Conservation (phyloP, 2,329 filamentous ascomycete species). For the Aureobasidium pullulans region DNA sequence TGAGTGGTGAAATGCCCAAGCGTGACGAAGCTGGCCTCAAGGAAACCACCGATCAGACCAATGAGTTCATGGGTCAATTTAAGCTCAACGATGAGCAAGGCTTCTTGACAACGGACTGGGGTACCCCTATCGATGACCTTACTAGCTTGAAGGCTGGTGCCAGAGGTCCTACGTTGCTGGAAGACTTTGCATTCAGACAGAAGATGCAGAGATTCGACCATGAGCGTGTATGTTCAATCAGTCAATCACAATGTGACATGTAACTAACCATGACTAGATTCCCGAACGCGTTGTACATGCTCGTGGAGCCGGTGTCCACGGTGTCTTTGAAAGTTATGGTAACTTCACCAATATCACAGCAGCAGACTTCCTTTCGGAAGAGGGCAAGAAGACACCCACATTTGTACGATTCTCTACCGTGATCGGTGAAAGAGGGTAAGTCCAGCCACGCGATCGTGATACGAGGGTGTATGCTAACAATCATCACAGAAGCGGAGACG, state of each 20-base stretch:
- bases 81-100: conserved; percentile 11
- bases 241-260: not conserved
- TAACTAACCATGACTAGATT: conserved; percentile 53
- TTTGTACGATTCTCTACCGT: conserved; percentile 68
- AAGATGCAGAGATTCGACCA: conserved; percentile 73
- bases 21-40: not conserved
- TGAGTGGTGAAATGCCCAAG: conserved; percentile 7
- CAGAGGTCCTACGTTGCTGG: conserved; percentile 55
- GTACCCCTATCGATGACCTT: conserved; percentile 13
- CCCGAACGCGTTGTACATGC: conserved; percentile 32
- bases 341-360: conserved; percentile 54
- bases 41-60: conserved; percentile 1
- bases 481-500: conserved; percentile 51
- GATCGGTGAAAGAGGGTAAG: conserved; percentile 55
- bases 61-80: conserved; percentile 14
- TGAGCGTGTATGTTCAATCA: conserved; percentile 44
- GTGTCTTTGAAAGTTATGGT: conserved; percentile 48
- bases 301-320: conserved; percentile 19
- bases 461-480: not conserved
- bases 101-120: conserved; percentile 14
- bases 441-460: not conserved
- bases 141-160: conserved; percentile 12
- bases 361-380: conserved; percentile 42
- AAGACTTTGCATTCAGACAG: conserved; percentile 63
- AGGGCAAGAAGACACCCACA: conserved; percentile 62